phyloP scores from a whole-genome alignment of 78 protist genomes.

The Dictyostelium capitatum region DNA sequence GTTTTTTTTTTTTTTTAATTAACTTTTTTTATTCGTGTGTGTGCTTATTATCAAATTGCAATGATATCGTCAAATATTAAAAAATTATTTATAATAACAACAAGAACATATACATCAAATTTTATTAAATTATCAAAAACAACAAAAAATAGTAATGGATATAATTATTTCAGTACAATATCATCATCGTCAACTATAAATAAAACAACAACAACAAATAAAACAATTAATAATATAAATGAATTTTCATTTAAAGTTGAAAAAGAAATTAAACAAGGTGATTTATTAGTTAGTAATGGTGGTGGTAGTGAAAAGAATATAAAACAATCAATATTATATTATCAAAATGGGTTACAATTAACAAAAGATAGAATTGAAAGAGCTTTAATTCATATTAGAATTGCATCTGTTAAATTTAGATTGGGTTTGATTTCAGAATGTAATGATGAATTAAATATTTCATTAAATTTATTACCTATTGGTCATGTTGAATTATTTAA shows the following conservation, averaged over 20 bases:
- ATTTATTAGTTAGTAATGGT: not conserved
- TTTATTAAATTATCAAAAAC: not conserved
- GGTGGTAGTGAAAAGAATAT: not conserved
- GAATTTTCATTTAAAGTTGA: slow-evolving; percentile 30
- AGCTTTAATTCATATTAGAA: slow-evolving; percentile 26
- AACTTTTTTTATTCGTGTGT: too few species aligned
- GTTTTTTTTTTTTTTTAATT: too few species aligned
- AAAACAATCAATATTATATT: not conserved
- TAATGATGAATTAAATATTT: not conserved
- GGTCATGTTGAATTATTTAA: not conserved
- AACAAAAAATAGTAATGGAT: not conserved
- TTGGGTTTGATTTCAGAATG: slow-evolving; percentile 1
- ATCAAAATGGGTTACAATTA: slow-evolving; percentile 1
- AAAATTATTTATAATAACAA: too few species aligned
- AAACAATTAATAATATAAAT: not conserved
- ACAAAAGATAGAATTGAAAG: slow-evolving; percentile 37
- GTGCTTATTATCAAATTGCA: too few species aligned
- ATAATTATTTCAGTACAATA: too few species aligned
- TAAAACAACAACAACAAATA: not conserved
- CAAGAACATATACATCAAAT: too few species aligned
- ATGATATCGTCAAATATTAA: too few species aligned
- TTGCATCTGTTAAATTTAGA: slow-evolving; percentile 21
- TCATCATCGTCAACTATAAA: too few species aligned
- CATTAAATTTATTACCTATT: slow-evolving; percentile 25
- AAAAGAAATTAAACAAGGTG: slow-evolving; percentile 4